phyloP scores from a whole-genome alignment of 129 eudicot genomes.

The Dittrichia graveolens region DNA sequence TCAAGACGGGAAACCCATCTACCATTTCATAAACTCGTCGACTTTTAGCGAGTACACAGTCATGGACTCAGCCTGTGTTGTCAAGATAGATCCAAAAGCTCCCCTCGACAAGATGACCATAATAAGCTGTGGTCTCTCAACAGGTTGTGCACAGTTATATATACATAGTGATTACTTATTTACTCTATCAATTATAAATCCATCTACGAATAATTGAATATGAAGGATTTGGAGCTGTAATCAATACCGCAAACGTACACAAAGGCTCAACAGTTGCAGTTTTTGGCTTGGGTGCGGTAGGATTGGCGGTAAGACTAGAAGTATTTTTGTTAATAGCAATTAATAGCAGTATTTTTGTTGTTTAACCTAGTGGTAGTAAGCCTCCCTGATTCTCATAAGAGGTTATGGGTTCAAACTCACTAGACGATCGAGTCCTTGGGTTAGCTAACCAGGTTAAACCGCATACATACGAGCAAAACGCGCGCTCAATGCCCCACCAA shows the following conservation, averaged over 20 bases:
- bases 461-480: too few relatives aligned
- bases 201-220: background rate
- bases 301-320: conserved; percentile 55
- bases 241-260: conserved; percentile 62
- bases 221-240: conserved; percentile 56
- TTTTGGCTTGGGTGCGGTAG: conserved; percentile 80
- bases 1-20: conserved; percentile 51
- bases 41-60: conserved; percentile 73
- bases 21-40: conserved; percentile 68
- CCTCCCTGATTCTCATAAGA: too few relatives aligned
- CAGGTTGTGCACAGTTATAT: conserved; percentile 37
- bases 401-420: too few relatives aligned
- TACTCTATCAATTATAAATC: background rate
- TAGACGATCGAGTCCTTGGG: too few relatives aligned
- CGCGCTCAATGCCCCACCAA: too few relatives aligned
- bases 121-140: conserved; percentile 71
- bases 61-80: conserved; percentile 63
- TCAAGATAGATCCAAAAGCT: conserved; percentile 56
- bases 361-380: too few relatives aligned
- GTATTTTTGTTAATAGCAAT: too few relatives aligned
- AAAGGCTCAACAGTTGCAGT: conserved; percentile 64
- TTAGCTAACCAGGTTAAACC: too few relatives aligned
- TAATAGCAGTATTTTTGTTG: too few relatives aligned
- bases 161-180: background rate
- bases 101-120: conserved; percentile 57